phyloP scores from a whole-genome alignment of 2,329 filamentous ascomycete genomes.

The Nigrospora oryzae region DNA sequence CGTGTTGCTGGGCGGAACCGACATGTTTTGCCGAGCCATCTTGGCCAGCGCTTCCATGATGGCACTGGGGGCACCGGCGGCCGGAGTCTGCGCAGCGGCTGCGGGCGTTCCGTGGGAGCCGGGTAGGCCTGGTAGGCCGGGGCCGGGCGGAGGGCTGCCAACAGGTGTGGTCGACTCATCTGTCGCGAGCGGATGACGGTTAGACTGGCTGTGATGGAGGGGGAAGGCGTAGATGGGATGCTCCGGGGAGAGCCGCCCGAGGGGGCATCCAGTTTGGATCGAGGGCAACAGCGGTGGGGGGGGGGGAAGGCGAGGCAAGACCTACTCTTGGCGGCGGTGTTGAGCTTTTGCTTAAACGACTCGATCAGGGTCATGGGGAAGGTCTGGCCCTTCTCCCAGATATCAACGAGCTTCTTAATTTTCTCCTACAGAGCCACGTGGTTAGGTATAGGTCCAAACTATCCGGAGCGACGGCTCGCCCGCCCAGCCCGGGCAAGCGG shows the following conservation, averaged over 20 bases:
- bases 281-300: no score
- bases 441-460: conserved; percentile 25
- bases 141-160: conserved; percentile 45
- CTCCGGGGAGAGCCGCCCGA: no score
- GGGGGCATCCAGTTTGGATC: no score
- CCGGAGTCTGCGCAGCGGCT: conserved; percentile 17
- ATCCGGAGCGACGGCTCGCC: no score
- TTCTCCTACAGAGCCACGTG: conserved; percentile 66
- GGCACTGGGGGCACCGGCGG: conserved; percentile 41
- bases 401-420: conserved; percentile 90
- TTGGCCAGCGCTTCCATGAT: conserved; percentile 75
- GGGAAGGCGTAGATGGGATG: no score
- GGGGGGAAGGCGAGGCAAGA: conserved; percentile 8
- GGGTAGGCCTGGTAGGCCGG: conserved; percentile 27
- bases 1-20: conserved; percentile 32
- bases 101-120: conserved; percentile 26
- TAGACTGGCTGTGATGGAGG: no score
- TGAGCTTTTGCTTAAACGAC: conserved; percentile 75
- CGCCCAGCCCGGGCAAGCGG: no score
- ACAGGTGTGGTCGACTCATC: conserved; percentile 65
- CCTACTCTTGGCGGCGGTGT: conserved; percentile 57
- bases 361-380: conserved; percentile 75
- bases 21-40: conserved; percentile 67
- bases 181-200: conserved; percentile 17
- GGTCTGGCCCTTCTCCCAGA: conserved; percentile 93